Conservation (phyloP, 768 basidiomycete genomes). For the Chalciporus sphaerocephalus region DNA sequence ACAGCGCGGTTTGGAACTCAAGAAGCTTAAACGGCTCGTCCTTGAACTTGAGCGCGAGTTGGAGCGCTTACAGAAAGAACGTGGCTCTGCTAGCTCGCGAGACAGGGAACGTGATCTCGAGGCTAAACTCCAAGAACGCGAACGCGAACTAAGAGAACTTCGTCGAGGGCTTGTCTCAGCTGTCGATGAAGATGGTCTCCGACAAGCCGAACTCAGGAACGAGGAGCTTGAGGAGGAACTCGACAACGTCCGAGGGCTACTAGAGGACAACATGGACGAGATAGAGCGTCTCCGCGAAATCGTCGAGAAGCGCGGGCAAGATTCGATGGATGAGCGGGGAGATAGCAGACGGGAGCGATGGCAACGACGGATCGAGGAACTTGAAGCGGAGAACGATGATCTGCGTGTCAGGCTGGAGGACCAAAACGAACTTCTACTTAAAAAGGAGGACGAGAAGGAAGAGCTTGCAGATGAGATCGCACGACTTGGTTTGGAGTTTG, state of each 20-base stretch:
- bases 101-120: constrained; percentile 72
- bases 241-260: constrained; percentile 59
- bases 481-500: constrained; percentile 58
- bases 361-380: constrained; percentile 49
- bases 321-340: constrained; percentile 38
- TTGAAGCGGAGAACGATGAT: constrained; percentile 62
- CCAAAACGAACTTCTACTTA: constrained; percentile 49
- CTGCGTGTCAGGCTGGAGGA: constrained; percentile 56
- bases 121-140: constrained; percentile 68
- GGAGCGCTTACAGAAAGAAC: constrained; percentile 59
- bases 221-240: constrained; percentile 70
- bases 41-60: constrained; percentile 80
- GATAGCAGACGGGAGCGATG: constrained; percentile 41
- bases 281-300: constrained; percentile 68
- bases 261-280: constrained; percentile 83
- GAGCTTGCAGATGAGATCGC: constrained; percentile 66
- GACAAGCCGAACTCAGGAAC: constrained; percentile 57
- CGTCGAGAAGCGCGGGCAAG: constrained; percentile 53
- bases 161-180: constrained; percentile 43
- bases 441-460: constrained; percentile 67
- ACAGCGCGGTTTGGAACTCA: constrained; percentile 84
- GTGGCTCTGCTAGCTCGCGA: constrained; percentile 35
- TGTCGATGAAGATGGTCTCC: constrained; percentile 48
- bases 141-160: constrained; percentile 64
- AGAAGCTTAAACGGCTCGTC: constrained; percentile 86